phyloP scores from a whole-genome alignment of 805 yeast species.

The Ogataea henricii region DNA sequence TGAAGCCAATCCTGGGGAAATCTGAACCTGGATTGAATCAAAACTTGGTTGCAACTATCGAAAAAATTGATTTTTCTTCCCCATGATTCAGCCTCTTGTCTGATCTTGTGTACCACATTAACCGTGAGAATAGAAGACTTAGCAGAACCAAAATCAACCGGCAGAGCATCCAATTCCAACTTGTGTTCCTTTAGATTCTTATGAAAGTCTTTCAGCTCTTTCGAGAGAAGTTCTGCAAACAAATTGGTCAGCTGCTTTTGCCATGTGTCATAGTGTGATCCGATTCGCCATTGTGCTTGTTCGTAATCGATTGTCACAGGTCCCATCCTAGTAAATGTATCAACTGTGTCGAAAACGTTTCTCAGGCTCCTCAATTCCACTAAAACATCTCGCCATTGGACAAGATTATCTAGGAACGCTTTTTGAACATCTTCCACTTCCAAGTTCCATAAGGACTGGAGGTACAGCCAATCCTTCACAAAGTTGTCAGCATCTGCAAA shows the following conservation, averaged over 20 bases:
- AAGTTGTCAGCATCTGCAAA: slow-evolving; percentile 38
- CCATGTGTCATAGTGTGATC: slow-evolving; percentile 57
- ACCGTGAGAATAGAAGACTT: slow-evolving; percentile 41
- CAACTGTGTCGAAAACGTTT: slow-evolving; percentile 52
- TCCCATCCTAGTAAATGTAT: slow-evolving; percentile 43
- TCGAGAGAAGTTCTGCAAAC: slow-evolving; percentile 43
- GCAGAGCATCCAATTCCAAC: slow-evolving; percentile 38
- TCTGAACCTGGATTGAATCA: slow-evolving; percentile 44
- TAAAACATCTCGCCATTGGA: slow-evolving; percentile 51
- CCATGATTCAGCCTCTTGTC: slow-evolving; percentile 27
- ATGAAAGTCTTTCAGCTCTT: slow-evolving; percentile 34
- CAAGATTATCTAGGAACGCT: slow-evolving; percentile 37
- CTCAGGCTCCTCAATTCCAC: slow-evolving; percentile 46
- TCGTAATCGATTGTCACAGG: slow-evolving; percentile 45
- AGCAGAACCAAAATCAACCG: slow-evolving; percentile 41
- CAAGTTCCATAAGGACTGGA: slow-evolving; percentile 64
- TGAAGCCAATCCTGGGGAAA: slow-evolving; percentile 58
- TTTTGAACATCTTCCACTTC: slow-evolving; percentile 42
- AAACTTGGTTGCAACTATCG: slow-evolving; percentile 31
- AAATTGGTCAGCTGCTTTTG: slow-evolving; percentile 45
- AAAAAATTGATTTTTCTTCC: slow-evolving; percentile 22
- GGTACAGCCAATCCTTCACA: slow-evolving; percentile 51
- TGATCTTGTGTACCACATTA: slow-evolving; percentile 38
- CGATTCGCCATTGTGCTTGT: slow-evolving; percentile 53
- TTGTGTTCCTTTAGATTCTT: slow-evolving; percentile 37